phyloP scores from a whole-genome alignment of 179 eudicot genomes.

The Corrigiola litoralis region DNA sequence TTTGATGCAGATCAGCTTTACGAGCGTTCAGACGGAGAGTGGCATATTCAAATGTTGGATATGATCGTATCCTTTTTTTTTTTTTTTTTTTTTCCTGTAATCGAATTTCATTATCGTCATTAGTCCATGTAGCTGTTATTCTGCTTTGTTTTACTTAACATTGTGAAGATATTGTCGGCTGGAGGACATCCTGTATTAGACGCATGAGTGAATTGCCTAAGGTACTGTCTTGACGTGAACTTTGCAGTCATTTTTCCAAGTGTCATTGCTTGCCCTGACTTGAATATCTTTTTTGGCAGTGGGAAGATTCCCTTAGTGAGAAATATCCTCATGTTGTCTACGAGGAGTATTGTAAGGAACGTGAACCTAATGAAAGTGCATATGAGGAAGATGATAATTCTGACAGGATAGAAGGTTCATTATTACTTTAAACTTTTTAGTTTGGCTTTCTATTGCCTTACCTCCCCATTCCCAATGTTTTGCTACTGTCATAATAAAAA shows the following conservation, averaged over 20 bases:
- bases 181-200: conserved; percentile 96
- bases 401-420: conserved; percentile 76
- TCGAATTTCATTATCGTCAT: background rate
- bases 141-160: conserved; percentile 40
- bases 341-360: conserved; percentile 70
- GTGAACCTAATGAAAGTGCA: conserved; percentile 41
- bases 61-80: conserved; percentile 81
- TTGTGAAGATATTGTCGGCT: conserved; percentile 81
- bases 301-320: conserved; percentile 81
- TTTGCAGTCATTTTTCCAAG: background rate
- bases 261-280: conserved; percentile 1
- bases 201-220: conserved; percentile 83
- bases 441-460: background rate
- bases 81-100: background rate
- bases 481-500: too few species aligned
- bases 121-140: background rate
- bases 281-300: conserved; percentile 33
- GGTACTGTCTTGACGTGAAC: conserved; percentile 35
- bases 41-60: conserved; percentile 90
- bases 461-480: background rate
- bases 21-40: conserved; percentile 78
- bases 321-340: conserved; percentile 88
- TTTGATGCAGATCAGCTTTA: conserved; percentile 75
- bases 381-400: conserved; percentile 32
- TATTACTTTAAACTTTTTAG: background rate